phyloP scores from a whole-genome alignment of 345 rosid species.

The Lepidium aucheri region DNA sequence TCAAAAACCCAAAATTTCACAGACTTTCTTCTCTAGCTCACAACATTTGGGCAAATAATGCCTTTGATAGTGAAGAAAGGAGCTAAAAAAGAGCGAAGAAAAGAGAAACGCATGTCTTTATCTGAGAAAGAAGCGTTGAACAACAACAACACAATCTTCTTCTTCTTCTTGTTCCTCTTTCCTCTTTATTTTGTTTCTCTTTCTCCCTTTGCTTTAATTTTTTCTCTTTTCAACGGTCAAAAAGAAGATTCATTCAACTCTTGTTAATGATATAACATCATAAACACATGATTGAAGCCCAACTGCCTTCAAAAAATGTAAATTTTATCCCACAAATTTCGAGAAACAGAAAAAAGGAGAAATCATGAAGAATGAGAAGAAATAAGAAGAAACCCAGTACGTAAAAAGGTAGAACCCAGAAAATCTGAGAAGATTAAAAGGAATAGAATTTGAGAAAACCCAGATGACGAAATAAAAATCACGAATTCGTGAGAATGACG shows the following conservation, averaged over 20 bases:
- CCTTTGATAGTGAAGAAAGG: constrained; percentile 1
- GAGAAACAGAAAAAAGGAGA: constrained; percentile 6
- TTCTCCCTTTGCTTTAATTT: not conserved
- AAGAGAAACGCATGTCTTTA: constrained; percentile 20
- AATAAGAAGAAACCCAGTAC: not conserved
- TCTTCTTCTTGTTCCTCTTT: not conserved
- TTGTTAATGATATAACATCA: constrained; percentile 18
- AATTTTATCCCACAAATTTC: constrained; percentile 10
- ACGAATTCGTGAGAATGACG: constrained; percentile 24
- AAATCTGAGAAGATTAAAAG: constrained; percentile 10
- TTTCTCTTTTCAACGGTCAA: constrained; percentile 28
- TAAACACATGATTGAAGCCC: constrained; percentile 25
- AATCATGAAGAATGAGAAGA: constrained; percentile 15
- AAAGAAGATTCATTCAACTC: constrained; percentile 25
- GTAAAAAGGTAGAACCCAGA: constrained; percentile 12
- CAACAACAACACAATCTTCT: constrained; percentile 10
- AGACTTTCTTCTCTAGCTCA: not conserved
- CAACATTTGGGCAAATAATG: constrained; percentile 5
- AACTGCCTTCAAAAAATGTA: constrained; percentile 7
- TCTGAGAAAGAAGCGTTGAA: constrained; percentile 19
- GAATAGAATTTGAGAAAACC: constrained; percentile 21
- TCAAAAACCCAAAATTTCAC: not conserved
- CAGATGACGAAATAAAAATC: constrained; percentile 14
- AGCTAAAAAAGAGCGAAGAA: not conserved
- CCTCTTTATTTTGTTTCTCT: not conserved